Evolutionary conservation across 192 early-diverging fungal species (phyloP), one percentile per base, ranked within the genome.

Genomic region (Pilobolus umbonatus): DNA sequence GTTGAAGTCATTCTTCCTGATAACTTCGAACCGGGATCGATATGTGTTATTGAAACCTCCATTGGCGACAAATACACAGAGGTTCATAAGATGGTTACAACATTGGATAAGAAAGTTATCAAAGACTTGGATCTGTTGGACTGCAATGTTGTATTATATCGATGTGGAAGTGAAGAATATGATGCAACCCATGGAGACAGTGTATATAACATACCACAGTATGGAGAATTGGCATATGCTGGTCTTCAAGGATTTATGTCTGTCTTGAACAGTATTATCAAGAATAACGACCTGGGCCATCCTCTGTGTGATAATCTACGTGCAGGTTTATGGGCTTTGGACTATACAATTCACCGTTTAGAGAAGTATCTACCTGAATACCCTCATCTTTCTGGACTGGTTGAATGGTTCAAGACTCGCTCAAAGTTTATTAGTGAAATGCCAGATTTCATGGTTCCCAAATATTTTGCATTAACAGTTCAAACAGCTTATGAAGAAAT

Each of bases 241-340:
- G 97, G 97, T 5, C 61, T 99, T 17, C 90, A 97, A 75, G 97
- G 97, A 1, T 93, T 92, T 61, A 82, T 91, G 57, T 87, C 92
- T 21, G 84, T 87, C 3, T 76, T 96, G 12, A 72, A 76, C n/a
- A 77, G 83, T 3, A 88, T 94, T 15, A 89, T 92, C 24, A 79
- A 82, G 8, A 78, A 78, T 47, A 99, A 95, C 61, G 88, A 99
- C 65, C 71, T 98, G 61, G 93, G 97, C 5, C 94, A 96, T 64
- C 86, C 94, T 3, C 78, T 99, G 49, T 97, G 91, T 62, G 76
- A 67, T 24, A 91, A 99, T 55, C 74, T 99, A 65, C 83, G 97
- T 21, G 78, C 84, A 30, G 97, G 97, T 5, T 65, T 76, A 30
- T 99, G 97, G 97, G 88, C 93, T 30, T 69, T 91, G 45, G 93